Evolutionary conservation across 441 rosid species (phyloP).

Genomic region (Pelargonium citronellum): DNA sequence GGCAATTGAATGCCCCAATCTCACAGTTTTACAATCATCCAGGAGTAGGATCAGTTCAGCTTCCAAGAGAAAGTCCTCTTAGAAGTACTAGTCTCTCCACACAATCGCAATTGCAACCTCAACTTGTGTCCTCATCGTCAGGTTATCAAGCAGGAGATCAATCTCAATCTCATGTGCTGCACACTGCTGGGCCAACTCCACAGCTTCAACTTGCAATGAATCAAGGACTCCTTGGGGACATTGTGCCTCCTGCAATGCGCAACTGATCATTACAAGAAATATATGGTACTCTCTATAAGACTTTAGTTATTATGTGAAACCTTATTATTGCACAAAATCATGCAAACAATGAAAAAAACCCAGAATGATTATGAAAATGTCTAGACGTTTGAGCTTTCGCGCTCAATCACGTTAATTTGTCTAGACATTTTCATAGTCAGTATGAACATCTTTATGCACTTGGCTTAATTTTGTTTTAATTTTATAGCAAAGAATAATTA

Average conservation of each 20-base stretch:
- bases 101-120: neutral
- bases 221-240: conserved; percentile 82
- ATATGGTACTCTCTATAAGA: neutral
- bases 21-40: neutral
- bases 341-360: no score
- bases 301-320: no score
- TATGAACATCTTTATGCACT: no score
- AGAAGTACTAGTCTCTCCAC: neutral
- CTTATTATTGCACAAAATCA: no score
- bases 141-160: no score
- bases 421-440: no score
- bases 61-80: neutral
- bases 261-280: conserved; percentile 10
- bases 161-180: no score
- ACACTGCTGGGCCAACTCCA: neutral
- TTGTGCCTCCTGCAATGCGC: conserved; percentile 65
- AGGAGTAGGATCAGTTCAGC: neutral
- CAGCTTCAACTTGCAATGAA: neutral
- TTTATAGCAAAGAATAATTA: no score
- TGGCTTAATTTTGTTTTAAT: no score
- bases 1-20: neutral
- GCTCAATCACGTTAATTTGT: no score
- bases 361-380: no score
- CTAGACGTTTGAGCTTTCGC: no score
- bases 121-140: neutral